A percentile compares a stretch with the other conserved stretches of the same genome.
Evolutionary conservation across 768 basidiomycete genomes (phyloP).

Genomic region (Cystobasidium ongulense): DNA sequence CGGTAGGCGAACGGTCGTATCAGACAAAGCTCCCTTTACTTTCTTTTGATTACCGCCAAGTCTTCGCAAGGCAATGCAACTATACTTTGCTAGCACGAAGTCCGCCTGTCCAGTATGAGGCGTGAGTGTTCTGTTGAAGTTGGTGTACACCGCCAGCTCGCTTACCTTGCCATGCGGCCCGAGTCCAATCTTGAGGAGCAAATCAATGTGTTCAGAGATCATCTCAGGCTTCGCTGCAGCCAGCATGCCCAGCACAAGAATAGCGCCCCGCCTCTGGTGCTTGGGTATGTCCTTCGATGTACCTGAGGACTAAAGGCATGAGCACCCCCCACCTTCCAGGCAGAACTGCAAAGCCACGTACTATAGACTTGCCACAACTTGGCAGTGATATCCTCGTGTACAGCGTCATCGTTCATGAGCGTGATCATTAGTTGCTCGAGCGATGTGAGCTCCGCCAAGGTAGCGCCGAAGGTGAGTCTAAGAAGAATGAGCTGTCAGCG

Average conservation of each 20-base stretch:
- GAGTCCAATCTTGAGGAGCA: constrained; percentile 75
- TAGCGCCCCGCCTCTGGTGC: constrained; percentile 82
- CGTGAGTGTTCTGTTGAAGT: neutral
- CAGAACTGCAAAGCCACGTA: constrained; percentile 49
- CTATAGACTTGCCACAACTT: constrained; percentile 97
- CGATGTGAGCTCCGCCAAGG: constrained; percentile 87
- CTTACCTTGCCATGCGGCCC: constrained; percentile 72
- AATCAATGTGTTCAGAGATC: constrained; percentile 72
- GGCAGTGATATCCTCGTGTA: constrained; percentile 73
- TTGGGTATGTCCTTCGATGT: constrained; percentile 65
- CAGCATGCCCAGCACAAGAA: constrained; percentile 95
- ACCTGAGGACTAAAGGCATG: constrained; percentile 50
- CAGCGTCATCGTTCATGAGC: constrained; percentile 81
- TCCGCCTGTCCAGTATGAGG: constrained; percentile 55
- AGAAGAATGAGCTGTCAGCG: neutral
- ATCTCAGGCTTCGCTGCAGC: constrained; percentile 71
- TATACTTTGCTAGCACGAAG: constrained; percentile 80
- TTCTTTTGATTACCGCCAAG: constrained; percentile 93
- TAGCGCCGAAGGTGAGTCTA: constrained; percentile 83
- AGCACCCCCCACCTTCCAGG: neutral
- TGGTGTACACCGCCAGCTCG: no score
- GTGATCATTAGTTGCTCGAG: constrained; percentile 93
- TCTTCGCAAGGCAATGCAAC: constrained; percentile 83
- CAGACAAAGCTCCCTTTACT: constrained; percentile 87
- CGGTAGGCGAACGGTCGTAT: constrained; percentile 73